Evolutionary conservation across 208 protist species (phyloP), one percentile per base, ranked within the genome.

Genomic region (Leishmania martiniquensis): DNA sequence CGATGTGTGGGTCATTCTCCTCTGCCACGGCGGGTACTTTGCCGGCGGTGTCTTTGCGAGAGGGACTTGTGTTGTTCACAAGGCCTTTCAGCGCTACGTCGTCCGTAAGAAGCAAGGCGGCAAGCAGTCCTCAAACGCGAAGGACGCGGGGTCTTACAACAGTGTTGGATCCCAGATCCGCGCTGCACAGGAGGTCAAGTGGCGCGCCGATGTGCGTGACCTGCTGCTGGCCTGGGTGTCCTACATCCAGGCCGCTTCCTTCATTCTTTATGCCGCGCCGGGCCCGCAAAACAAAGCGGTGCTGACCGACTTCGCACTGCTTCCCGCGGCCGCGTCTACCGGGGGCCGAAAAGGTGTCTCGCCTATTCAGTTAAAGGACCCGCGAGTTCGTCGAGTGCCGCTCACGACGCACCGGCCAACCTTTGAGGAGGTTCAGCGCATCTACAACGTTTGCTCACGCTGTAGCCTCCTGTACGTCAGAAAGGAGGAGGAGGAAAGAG

Each of bases 31-130:
- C 73, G 95, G 95, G 25, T 96, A 94, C 74, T 98, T 98, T 77
- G 87, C 95, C 47, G 95, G 95, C 15, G 95, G 93, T 39, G 87
- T 97, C 29, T 98, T 95, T 76, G 42, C 84, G 29, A 42, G 82
- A 13, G 88, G 86, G 22, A 60, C 81, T 51, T 91, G 89, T 52
- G 67, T 97, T 4, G 76, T 86, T 2, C 93, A 98, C 86, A 97
- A 96, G 72, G 76, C 91, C 0, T 97, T 97, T 57, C 91, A 96
- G 81, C 88, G 94, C n/a, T 98, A 98, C 74, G 92, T 97, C 5
- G 90, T 96, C 70, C 91, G 95, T 37, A 98, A 98, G 73, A 98
- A 98, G 80, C 95, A 98, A 80, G 95, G 95, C 29, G 93, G 94
- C 39, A 93, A 94, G 76, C 95, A 98, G 80, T 95, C 93, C 1